These are phyloP conservation scores for Emmonsia crescens DNA, from an alignment of 2,329 filamentous ascomycete genomes.

Conservation along the genomic window DNA sequence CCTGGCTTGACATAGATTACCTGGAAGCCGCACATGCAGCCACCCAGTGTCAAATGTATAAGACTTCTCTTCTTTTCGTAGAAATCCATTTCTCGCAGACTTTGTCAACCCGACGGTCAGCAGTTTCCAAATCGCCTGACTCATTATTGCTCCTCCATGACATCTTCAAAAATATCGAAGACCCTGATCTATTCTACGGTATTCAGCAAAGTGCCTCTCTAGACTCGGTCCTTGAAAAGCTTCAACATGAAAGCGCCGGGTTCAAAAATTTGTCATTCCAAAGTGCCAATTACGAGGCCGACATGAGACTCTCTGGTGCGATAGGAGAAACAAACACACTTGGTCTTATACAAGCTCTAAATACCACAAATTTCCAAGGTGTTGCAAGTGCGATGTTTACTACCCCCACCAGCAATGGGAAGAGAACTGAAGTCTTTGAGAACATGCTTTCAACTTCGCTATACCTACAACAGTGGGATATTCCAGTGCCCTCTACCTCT, in stretches of 20 bases:
- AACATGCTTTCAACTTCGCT: conserved; percentile 70
- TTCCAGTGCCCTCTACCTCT: conserved; percentile 58
- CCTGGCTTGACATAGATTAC: conserved; percentile 81
- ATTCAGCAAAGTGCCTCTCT: conserved; percentile 68
- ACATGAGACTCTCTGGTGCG: conserved; percentile 53
- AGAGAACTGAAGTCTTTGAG: conserved; percentile 45
- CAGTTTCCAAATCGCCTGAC: conserved; percentile 42
- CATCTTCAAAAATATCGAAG: conserved; percentile 87
- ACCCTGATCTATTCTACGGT: conserved; percentile 93
- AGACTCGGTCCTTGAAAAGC: conserved; percentile 62
- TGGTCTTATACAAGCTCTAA: conserved; percentile 65
- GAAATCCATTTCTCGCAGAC: conserved; percentile 57
- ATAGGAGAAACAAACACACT: conserved; percentile 50
- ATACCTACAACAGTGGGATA: conserved; percentile 82
- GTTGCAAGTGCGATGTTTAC: conserved; percentile 71
- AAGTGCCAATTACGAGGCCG: conserved; percentile 80
- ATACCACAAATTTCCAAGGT: conserved; percentile 71
- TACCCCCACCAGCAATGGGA: conserved; percentile 44
- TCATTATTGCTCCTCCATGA: conserved; percentile 61
- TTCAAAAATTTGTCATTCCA: conserved; percentile 81
- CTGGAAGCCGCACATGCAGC: conserved; percentile 60
- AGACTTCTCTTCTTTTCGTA: conserved; percentile 71
- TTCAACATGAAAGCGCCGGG: conserved; percentile 84
- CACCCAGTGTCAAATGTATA: conserved; percentile 69
- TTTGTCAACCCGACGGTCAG: conserved; percentile 55